A percentile compares a stretch with the other conserved stretches of the same genome.
Conservation (phyloP, 116 monocot genomes). For the Cymodocea nodosa region DNA sequence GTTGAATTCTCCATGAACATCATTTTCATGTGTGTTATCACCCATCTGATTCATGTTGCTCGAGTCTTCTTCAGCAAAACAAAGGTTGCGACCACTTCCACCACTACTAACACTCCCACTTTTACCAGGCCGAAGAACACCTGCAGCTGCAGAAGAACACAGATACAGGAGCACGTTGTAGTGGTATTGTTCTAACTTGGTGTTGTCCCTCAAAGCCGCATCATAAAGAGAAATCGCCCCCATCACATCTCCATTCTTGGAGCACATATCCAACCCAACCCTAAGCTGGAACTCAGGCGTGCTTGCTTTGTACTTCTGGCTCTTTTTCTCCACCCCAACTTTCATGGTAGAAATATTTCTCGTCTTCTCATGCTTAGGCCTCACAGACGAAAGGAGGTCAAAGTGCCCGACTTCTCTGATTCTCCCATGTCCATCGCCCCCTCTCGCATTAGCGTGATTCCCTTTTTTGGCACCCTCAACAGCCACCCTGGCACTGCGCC, state of each 20-base stretch:
- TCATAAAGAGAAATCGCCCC: slow-evolving; percentile 54
- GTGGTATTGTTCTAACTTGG: slow-evolving; percentile 51
- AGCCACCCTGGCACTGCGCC: background rate
- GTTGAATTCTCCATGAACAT: too few relatives aligned
- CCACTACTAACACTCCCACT: slow-evolving; percentile 29
- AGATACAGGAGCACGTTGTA: slow-evolving; percentile 72
- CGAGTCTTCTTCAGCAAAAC: background rate
- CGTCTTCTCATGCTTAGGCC: slow-evolving; percentile 2
- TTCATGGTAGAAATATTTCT: background rate
- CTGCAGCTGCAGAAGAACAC: slow-evolving; percentile 60
- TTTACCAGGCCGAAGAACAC: slow-evolving; percentile 51
- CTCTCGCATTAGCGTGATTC: background rate
- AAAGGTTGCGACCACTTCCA: slow-evolving; percentile 3
- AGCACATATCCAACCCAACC: slow-evolving; percentile 63
- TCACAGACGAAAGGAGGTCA: slow-evolving; percentile 4
- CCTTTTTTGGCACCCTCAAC: background rate
- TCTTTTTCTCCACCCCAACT: slow-evolving; percentile 12
- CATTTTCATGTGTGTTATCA: background rate
- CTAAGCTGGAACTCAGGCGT: slow-evolving; percentile 20
- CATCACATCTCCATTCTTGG: slow-evolving; percentile 62
- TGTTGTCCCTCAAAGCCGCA: slow-evolving; percentile 19
- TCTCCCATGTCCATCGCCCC: background rate
- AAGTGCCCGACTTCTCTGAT: slow-evolving; percentile 1
- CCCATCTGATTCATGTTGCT: background rate
- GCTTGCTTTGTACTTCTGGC: slow-evolving; percentile 1